Conservation (phyloP, 2,329 filamentous ascomycete genomes). For the Aspergillus phoenicis region DNA sequence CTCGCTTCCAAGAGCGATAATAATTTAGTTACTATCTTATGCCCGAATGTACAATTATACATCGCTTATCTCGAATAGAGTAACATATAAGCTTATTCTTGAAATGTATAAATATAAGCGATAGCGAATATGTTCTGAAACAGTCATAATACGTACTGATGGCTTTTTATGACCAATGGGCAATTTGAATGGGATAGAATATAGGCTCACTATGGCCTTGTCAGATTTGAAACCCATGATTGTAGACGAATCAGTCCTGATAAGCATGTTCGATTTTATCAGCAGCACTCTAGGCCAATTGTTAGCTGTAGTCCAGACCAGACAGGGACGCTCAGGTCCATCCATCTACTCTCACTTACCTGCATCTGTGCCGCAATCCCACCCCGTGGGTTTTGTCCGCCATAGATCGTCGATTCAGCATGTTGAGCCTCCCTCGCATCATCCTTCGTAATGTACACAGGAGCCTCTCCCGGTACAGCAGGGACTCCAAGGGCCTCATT, state of each 20-base stretch:
- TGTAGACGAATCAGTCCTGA: not conserved
- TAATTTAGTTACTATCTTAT: no score
- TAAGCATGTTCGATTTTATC: slow-evolving; percentile 34
- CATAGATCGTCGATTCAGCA: slow-evolving; percentile 26
- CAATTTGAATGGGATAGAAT: no score
- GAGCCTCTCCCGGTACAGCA: slow-evolving; percentile 22
- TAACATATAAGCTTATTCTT: no score
- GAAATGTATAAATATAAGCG: no score
- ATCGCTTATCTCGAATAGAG: no score
- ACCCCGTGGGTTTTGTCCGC: slow-evolving; percentile 34
- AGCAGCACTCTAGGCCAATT: slow-evolving; percentile 33
- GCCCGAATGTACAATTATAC: no score
- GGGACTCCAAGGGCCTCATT: slow-evolving; percentile 35
- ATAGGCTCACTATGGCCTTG: no score
- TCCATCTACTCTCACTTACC: slow-evolving; percentile 21
- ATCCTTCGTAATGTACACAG: slow-evolving; percentile 37
- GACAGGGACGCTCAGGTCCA: slow-evolving; percentile 4
- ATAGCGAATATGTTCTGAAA: no score
- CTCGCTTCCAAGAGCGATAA: no score
- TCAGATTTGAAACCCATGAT: not conserved
- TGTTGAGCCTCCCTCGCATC: slow-evolving; percentile 36
- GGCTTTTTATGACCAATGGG: no score
- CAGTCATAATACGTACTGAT: no score
- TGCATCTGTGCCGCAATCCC: slow-evolving; percentile 39
- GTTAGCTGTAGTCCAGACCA: slow-evolving; percentile 10